These are phyloP conservation scores for Saitozyma sp. DNA, from an alignment of 768 basidiomycete species.

Conservation along the genomic window DNA sequence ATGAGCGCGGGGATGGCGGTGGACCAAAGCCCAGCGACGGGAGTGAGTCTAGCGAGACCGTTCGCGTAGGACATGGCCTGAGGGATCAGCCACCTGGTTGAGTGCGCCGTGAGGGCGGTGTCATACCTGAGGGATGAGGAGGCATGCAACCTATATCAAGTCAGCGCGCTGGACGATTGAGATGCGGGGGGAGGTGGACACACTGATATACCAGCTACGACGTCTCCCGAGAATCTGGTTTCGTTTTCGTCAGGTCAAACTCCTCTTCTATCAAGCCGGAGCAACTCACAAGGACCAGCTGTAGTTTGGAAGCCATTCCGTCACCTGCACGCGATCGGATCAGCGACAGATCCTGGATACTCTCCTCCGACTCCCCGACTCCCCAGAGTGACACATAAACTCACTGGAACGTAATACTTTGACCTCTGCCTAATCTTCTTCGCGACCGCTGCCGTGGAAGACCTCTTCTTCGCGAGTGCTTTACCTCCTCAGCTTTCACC, in stretches of 20 bases:
- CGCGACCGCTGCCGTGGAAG: too few species aligned
- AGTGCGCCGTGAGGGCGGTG: neutral
- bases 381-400: neutral
- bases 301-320: conserved; percentile 52
- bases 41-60: conserved; percentile 78
- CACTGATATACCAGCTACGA: conserved; percentile 82
- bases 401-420: conserved; percentile 50
- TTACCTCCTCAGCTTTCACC: too few species aligned
- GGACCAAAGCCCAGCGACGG: conserved; percentile 81
- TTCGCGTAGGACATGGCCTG: conserved; percentile 90
- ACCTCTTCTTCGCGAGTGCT: too few species aligned
- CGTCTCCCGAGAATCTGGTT: conserved; percentile 64
- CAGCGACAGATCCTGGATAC: neutral
- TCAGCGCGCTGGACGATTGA: neutral
- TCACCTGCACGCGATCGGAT: conserved; percentile 21
- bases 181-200: neutral
- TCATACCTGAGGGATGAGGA: conserved; percentile 51
- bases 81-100: neutral
- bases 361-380: neutral
- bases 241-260: conserved; percentile 9
- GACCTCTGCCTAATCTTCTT: conserved; percentile 44
- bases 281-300: conserved; percentile 38
- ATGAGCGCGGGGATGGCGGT: conserved; percentile 83
- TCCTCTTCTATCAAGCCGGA: conserved; percentile 6
- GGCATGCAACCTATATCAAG: conserved; percentile 45